phyloP scores from a whole-genome alignment of 805 yeast species.

The Starmerella ratchasimensis region DNA sequence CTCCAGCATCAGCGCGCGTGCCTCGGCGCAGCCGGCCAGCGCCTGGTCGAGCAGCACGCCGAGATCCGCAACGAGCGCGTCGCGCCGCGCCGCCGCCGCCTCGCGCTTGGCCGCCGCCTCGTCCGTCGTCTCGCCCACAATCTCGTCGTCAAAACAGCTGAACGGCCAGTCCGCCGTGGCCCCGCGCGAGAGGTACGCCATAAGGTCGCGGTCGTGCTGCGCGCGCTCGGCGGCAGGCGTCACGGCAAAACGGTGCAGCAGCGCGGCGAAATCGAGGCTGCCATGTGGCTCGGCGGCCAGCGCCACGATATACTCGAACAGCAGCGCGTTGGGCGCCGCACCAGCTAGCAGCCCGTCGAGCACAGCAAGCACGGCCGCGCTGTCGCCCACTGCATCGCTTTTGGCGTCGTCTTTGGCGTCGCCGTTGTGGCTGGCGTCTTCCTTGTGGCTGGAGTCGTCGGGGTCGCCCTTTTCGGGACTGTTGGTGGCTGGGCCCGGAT shows the following conservation, averaged over 20 bases:
- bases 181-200: conserved; percentile 17
- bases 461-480: too few species aligned
- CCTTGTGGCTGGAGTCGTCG: too few species aligned
- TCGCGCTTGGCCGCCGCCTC: too few species aligned
- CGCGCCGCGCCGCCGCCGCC: too few species aligned
- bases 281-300: conserved; percentile 20
- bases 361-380: conserved; percentile 2
- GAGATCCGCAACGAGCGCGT: not conserved
- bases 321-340: conserved; percentile 17
- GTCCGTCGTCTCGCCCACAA: too few species aligned
- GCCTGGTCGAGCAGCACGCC: conserved; percentile 13
- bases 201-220: conserved; percentile 2
- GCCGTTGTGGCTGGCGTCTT: too few species aligned
- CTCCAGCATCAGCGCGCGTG: conserved; percentile 7
- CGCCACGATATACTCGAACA: conserved; percentile 22
- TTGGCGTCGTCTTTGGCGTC: too few species aligned
- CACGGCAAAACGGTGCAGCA: conserved; percentile 9
- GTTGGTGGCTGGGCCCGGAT: too few species aligned
- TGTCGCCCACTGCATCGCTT: conserved; percentile 2
- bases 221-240: conserved; percentile 2
- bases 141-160: not conserved
- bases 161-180: conserved; percentile 6
- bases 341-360: conserved; percentile 6
- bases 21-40: conserved; percentile 11
- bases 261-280: conserved; percentile 15